Evolutionary conservation across 2,329 filamentous ascomycete species (phyloP).

Genomic region (Xylaria sp.): DNA sequence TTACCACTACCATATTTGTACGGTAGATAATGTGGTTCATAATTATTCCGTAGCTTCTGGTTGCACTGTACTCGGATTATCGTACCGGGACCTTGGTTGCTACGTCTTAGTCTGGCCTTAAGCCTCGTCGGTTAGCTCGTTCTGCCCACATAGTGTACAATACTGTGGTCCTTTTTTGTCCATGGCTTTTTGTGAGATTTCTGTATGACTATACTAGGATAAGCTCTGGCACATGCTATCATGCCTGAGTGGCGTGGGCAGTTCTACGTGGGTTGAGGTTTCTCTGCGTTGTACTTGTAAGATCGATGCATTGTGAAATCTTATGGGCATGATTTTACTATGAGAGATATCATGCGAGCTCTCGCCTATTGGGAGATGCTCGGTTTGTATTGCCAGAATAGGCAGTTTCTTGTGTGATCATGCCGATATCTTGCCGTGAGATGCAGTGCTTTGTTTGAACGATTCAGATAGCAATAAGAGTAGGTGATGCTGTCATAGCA

Average conservation of each 20-base stretch:
- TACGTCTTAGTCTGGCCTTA: background rate
- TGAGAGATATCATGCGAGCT: slow-evolving; percentile 7
- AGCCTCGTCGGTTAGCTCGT: too few species aligned
- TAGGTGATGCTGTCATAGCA: background rate
- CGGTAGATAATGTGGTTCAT: background rate
- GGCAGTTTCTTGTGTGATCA: slow-evolving; percentile 21
- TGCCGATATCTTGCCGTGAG: slow-evolving; percentile 12
- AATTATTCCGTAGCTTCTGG: too few species aligned
- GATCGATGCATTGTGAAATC: slow-evolving; percentile 23
- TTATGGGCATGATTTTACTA: slow-evolving; percentile 26
- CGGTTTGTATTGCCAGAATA: slow-evolving; percentile 15
- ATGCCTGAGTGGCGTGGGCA: slow-evolving; percentile 1
- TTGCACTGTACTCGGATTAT: slow-evolving; percentile 9
- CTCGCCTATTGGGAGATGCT: background rate
- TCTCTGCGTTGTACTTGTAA: slow-evolving; percentile 1
- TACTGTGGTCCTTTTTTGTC: background rate
- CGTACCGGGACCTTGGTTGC: slow-evolving; percentile 17
- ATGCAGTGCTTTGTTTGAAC: background rate
- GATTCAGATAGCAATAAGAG: slow-evolving; percentile 1
- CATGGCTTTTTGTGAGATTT: background rate
- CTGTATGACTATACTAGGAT: slow-evolving; percentile 1
- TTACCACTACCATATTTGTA: background rate
- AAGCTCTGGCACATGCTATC: background rate
- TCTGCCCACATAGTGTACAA: too few species aligned
- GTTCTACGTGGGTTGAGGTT: background rate